A percentile compares a stretch with the other conserved stretches of the same genome.
Conservation (phyloP, 306 rosid species). For the Cicer pinnatifidum region DNA sequence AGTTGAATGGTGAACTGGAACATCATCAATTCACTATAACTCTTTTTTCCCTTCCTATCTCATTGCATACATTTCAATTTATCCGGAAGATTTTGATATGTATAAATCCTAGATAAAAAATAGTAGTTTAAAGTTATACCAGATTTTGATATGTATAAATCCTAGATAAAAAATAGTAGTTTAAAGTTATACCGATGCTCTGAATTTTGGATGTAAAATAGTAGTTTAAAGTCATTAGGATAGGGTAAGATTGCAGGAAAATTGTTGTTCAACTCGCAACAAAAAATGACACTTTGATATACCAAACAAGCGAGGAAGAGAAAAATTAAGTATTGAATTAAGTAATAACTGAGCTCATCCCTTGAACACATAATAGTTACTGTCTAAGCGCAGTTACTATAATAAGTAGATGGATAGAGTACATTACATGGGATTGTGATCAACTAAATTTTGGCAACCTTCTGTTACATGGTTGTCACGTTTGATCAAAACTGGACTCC, state of each 20-base stretch:
- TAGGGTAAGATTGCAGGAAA: background rate
- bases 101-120: constrained; percentile 9
- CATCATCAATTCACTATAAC: constrained; percentile 6
- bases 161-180: background rate
- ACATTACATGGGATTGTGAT: background rate
- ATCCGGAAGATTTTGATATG: background rate
- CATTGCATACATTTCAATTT: background rate
- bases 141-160: constrained; percentile 2
- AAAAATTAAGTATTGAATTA: background rate
- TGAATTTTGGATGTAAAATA: background rate
- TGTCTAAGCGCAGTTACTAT: constrained; percentile 2
- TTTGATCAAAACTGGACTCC: constrained; percentile 5
- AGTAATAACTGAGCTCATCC: background rate
- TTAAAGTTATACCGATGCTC: constrained; percentile 1
- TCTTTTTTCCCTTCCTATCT: background rate
- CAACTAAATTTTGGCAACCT: constrained; percentile 12
- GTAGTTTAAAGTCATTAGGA: background rate
- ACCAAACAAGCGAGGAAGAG: constrained; percentile 7
- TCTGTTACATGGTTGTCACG: background rate
- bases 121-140: background rate
- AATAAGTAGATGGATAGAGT: background rate
- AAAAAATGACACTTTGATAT: constrained; percentile 2
- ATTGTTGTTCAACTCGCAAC: background rate
- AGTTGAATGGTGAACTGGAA: background rate
- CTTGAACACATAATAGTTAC: background rate